Evolutionary conservation across 73 alveolate genomes (phyloP), one percentile per base, ranked within the genome.

Genomic region (Paramecium primaurelia): DNA sequence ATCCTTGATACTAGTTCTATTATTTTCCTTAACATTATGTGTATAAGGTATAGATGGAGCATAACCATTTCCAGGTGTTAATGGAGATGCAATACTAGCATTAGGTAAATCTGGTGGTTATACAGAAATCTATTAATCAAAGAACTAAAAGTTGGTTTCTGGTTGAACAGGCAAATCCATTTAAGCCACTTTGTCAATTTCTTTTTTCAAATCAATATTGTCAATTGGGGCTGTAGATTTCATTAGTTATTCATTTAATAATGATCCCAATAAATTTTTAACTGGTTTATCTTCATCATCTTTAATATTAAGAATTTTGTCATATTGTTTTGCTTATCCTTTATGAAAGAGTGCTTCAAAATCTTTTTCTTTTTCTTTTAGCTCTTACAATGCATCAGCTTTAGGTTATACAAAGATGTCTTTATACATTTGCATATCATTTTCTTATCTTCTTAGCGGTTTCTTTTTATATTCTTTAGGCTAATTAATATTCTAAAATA

Each of bases 31-130:
- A 42, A 94, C 92, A 85, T 96, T 96, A 40, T 77, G 93, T 32
- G 89, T 92, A 7, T 93, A 95, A 22, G 99, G 99, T 59, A 98
- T 95, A 37, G 99, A 97, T 73, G 99, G 99, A 44, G 99, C 99
- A 98, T 99, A 98, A 32, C 99, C 99, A 77, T 96, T 95, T 22
- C 99, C 98, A 85, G 99, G 99, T 58, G 98, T 97, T 40, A 97
- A 93, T 1, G 98, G 98, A 38, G 99, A 97, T 20, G 99, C 99
- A 32, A 97, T 95, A 4, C 98, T 97, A 18, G 99, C 98, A 93
- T 97, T 95, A 10, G 97, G 96, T 4, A 99, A 98, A 86, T 98
- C 99, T 18, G 99, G 99, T 25, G 99, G 99, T 83, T 98, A 95
- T 0, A 98, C 99, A 93, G 98, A 98, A 59, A 98, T 97, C 93